Evolutionary conservation across 345 rosid genomes (phyloP).

Genomic region (Hirschfeldia incana): DNA sequence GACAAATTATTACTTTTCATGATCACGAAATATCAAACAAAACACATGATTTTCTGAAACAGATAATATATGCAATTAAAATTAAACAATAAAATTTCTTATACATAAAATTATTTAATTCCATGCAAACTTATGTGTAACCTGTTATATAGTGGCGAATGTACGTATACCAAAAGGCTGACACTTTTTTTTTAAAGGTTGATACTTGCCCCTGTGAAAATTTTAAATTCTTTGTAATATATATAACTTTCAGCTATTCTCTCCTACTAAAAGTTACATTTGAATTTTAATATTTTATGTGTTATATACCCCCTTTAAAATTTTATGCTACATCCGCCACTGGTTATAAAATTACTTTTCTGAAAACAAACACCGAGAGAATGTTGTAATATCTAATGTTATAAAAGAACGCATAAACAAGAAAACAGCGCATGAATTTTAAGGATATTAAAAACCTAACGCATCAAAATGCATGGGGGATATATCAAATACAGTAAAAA

Average conservation of each 20-base stretch:
- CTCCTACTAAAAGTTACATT: background rate
- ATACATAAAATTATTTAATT: background rate
- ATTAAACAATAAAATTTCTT: no score
- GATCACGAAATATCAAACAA: background rate
- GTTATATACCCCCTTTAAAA: no score
- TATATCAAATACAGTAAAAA: background rate
- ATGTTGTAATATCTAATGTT: background rate
- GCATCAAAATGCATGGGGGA: background rate
- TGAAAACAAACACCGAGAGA: background rate
- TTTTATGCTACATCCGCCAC: background rate
- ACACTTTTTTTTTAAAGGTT: background rate
- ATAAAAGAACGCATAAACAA: background rate
- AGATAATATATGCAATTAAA: background rate
- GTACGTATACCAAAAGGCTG: background rate
- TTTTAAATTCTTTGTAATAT: no score
- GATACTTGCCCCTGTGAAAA: background rate
- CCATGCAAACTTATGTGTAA: background rate
- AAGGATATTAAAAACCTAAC: background rate
- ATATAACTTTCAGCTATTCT: background rate
- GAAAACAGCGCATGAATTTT: background rate
- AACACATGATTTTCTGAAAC: background rate
- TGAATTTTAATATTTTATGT: no score
- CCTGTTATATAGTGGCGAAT: background rate
- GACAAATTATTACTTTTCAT: background rate
- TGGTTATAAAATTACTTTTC: background rate